Evolutionary conservation across 2,329 filamentous ascomycete genomes (phyloP).

Genomic region (Hymenoscyphus occultus): DNA sequence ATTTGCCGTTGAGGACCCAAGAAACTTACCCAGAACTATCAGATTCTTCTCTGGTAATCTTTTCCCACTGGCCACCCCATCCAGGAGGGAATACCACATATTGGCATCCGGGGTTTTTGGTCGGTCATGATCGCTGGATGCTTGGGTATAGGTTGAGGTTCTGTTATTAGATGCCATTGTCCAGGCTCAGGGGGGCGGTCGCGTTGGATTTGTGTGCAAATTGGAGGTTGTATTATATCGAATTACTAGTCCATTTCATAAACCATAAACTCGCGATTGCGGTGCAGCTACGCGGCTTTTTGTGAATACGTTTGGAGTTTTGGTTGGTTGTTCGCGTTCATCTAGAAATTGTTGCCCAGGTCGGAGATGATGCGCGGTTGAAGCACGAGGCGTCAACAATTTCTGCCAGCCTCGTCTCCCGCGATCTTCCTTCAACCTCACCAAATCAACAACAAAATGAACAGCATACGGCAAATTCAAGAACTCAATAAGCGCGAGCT

Average conservation of each 20-base stretch:
- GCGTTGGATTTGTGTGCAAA: conserved; percentile 10
- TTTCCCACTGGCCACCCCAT: conserved; percentile 86
- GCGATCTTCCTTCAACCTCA: background rate
- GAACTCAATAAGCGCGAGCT: conserved; percentile 93
- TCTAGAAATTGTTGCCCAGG: background rate
- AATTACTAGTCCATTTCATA: background rate
- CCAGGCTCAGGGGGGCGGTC: conserved; percentile 22
- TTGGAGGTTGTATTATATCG: conserved; percentile 7
- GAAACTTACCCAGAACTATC: conserved; percentile 69
- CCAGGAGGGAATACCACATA: conserved; percentile 92
- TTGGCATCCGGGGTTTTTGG: conserved; percentile 67
- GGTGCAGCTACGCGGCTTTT: background rate
- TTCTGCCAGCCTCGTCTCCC: conserved; percentile 12
- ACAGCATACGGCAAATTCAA: conserved; percentile 88
- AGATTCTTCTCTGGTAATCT: conserved; percentile 88
- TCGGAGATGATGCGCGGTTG: conserved; percentile 4
- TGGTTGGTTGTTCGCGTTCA: background rate
- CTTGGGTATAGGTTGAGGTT: conserved; percentile 47
- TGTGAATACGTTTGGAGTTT: background rate
- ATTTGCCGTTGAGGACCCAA: background rate
- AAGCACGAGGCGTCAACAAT: conserved; percentile 6
- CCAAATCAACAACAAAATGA: conserved; percentile 56
- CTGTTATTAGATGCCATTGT: conserved; percentile 34
- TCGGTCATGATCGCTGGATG: conserved; percentile 50
- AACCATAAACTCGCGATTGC: background rate